Base-by-base conservation (phyloP, 768 basidiomycete genomes). In the Xanthoconium stramineum region DNA sequence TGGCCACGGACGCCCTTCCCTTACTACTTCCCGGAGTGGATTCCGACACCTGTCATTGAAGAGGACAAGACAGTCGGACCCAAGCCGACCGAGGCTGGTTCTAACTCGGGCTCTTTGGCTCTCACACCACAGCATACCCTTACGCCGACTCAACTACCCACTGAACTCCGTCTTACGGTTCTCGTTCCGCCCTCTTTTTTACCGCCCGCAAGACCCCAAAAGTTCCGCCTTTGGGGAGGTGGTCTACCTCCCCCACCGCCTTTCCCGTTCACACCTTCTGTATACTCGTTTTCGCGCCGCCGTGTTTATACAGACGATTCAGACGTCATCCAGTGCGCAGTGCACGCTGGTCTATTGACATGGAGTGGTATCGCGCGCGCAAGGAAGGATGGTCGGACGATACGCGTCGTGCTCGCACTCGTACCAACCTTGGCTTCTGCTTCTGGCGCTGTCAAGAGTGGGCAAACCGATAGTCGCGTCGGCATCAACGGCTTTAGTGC, bases 251-350 rank as follows among this genome's bases (percentile, higher is more conserved):
- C 76, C 61, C 65, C 77, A 58, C 60, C 80, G 50, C 71, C 71
- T n/a, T 75, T 58, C 63, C 69, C 62, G 44, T 68, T 61, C 17
- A 60, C 65, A 0, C 63, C 69, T 0, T 63, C 63, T 3, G 56
- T 61, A 37, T 62, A 63, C 55, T 67, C 65, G 4, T 61, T 62
- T 32, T 70, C 76, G 30, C 72, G 72, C 35, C 74, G 83, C n/a
- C 74, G 84, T 46, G 77, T 89, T 36, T 90, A 90, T 71, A 90
- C 88, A 0, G 88, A 90, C 69, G 88, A 90, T 69, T 88, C 86
- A 10, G 85, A 89, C 61, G 64, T 89, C 49, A 82, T 88, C 64
- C 65, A 85, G 39, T 86, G 85, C 53, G 86, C 85, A 2, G 69
- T 90, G 45, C 88, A 90, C 61, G 77, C 86, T 0, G 88, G 88